Evolutionary conservation across 2,329 filamentous ascomycete genomes (phyloP).

Genomic region (Alternaria longipes): DNA sequence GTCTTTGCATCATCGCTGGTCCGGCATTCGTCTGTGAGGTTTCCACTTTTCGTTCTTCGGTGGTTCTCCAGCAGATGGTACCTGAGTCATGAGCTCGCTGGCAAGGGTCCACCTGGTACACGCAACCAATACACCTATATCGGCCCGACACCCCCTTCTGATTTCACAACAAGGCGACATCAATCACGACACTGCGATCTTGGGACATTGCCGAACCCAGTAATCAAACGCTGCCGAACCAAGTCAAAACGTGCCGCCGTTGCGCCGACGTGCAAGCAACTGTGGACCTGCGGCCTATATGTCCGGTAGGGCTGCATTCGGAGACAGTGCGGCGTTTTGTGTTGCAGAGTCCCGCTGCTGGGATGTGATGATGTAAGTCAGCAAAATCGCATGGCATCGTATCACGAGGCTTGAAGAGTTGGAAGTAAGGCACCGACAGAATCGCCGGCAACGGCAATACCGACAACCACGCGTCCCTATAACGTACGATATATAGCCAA

Average conservation of each 20-base stretch:
- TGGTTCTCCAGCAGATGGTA: constrained; percentile 18
- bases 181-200: constrained; percentile 9
- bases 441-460: not conserved
- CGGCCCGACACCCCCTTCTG: constrained; percentile 10
- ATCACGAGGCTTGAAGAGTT: constrained; percentile 10
- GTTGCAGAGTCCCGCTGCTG: constrained; percentile 9
- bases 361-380: constrained; percentile 10
- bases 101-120: constrained; percentile 8
- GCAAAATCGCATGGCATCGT: not conserved
- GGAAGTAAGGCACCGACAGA: constrained; percentile 13
- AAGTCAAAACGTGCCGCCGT: constrained; percentile 8
- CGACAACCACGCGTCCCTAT: constrained; percentile 17
- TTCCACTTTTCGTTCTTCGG: constrained; percentile 21
- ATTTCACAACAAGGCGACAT: constrained; percentile 1
- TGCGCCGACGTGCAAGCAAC: constrained; percentile 5
- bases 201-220: constrained; percentile 10
- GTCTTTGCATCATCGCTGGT: constrained; percentile 14
- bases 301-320: constrained; percentile 19
- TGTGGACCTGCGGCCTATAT: constrained; percentile 5
- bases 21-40: constrained; percentile 5
- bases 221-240: constrained; percentile 1
- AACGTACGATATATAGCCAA: constrained; percentile 7
- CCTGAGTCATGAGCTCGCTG: constrained; percentile 16
- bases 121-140: constrained; percentile 8
- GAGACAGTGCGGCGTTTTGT: constrained; percentile 1